Base-by-base conservation (phyloP, 2,329 filamentous ascomycete genomes). In the Mycogone perniciosa region DNA sequence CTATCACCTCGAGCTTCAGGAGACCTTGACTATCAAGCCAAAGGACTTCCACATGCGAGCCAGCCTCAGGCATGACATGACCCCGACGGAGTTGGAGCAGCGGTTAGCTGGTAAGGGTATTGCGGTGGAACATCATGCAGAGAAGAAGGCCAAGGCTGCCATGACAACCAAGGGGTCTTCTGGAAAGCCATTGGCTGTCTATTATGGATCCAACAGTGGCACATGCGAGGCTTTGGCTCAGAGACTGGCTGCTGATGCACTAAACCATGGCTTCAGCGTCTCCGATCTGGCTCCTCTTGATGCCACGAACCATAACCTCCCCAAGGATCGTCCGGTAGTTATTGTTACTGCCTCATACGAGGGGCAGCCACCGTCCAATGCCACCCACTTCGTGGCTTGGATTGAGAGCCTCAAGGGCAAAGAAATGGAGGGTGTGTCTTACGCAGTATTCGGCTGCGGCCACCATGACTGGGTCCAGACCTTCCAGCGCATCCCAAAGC, bases 271-370 rank as follows among this genome's bases (percentile, higher is more conserved):
- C 0, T 89, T 82, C 64, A 66, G 63, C 4, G 78, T 80, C 5
- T 63, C 67, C 2, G 71, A 70, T 3, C 67, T 85, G 2, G 73
- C 77, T 26, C 73, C 76, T 1, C 66, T 90, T 37, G 84, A 90
- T 60, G 71, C 75, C 0, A 84, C 81, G 0, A 79, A 77, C 13
- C 76, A 80, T 44, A 75, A 77, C 3, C 62, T 90, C 0, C 78
- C 83, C 0, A 80, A 72, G 45, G 73, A 79, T 29, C 73, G 77
- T 6, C 85, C 86, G 0, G 74, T 86, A 0, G 70, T 88, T 27
- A 75, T 90, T 44, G 75, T 91, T 55, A 83, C 82, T 0, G 78
- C 86, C 0, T 84, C 81, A 1, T 91, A 90, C 57, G 86, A 91
- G 59, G 87, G 87, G 1, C 76, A 87, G 49, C 84, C 87, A 0